Conservation (phyloP, 129 eudicot species). For the Saposhnikovia divaricata region DNA sequence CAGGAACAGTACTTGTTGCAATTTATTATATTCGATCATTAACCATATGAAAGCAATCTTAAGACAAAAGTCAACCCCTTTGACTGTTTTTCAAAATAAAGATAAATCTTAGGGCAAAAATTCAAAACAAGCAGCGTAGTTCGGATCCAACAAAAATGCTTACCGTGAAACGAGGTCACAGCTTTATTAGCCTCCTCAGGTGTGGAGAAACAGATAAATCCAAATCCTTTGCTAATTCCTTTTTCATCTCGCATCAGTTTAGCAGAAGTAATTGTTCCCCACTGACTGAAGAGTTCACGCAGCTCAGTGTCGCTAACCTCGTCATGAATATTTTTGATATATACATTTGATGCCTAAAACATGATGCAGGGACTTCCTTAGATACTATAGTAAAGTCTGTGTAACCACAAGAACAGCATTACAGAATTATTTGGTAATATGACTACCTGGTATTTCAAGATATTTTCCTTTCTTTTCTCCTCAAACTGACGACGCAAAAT, state of each 20-base stretch:
- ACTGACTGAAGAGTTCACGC: constrained; percentile 54
- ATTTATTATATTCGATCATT: not conserved
- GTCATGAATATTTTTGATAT: constrained; percentile 73
- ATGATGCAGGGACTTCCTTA: not conserved
- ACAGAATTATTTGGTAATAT: not conserved
- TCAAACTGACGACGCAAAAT: constrained; percentile 58
- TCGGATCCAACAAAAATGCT: not conserved
- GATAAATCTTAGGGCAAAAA: not conserved
- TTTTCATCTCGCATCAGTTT: constrained; percentile 68
- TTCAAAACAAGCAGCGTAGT: not conserved
- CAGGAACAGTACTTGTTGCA: not conserved
- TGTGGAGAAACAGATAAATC: constrained; percentile 82
- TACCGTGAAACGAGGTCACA: constrained; percentile 61
- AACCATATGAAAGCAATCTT: not conserved
- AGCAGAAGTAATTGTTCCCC: constrained; percentile 85
- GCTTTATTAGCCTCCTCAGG: constrained; percentile 76
- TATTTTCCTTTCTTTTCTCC: constrained; percentile 64
- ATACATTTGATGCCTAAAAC: constrained; percentile 70
- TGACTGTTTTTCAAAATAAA: not conserved
- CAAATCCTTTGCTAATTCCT: constrained; percentile 78
- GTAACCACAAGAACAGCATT: not conserved
- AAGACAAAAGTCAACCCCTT: not conserved
- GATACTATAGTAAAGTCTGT: not conserved
- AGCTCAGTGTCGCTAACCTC: constrained; percentile 61
- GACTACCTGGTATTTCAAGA: constrained; percentile 57